Base-by-base conservation (phyloP, 129 eudicot species). In the Chrysanthemum makinoi region DNA sequence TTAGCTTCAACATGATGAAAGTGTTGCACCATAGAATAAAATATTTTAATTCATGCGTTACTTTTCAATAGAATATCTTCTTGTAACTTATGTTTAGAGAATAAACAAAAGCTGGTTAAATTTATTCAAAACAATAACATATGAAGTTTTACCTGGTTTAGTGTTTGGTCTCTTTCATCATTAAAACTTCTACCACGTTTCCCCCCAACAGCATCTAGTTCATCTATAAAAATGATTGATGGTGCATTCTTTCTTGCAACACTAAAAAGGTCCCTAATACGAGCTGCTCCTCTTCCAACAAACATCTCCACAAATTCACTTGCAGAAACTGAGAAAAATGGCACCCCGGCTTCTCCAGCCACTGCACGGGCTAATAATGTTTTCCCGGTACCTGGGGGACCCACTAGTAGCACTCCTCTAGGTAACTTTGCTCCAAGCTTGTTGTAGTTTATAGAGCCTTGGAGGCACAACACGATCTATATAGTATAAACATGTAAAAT, bases 211-310 rank as follows among this genome's bases (percentile, higher is more conserved):
- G 99, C 99, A 77, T 95, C 99, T 20, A 95, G 91, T 57, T 95
- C 99, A 68, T 95, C 99, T 49, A 95, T 95, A 83, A 95, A 95
- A 73, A 95, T 85, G 48, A 95, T 95, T 2, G 99, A 90, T 0
- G 99, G 99, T 6, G 99, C 79, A 65, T 80, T 88, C 82, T 95
- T 90, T 72, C 96, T 88, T 54, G 99, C 97, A 53, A 86, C 94
- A 53, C 35, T 84, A 60, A 95, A 95, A 74, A 95, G 99, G 73
- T 95, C 99, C 72, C 99, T 86, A 30, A 90, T 95, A 18, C 97
- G 97, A 56, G 99, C 94, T 11, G 99, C 99, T 59, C 99, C 99
- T 81, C 99, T 81, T 73, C 99, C 99, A 64, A 95, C 99, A 86
- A 95, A 95, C 84, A 95, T 72, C 66, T 95, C 99, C 56, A 95